These are phyloP conservation scores for Beauveria pseudobassiana DNA, from an alignment of 2,329 filamentous ascomycete genomes.

Conservation along the genomic window DNA sequence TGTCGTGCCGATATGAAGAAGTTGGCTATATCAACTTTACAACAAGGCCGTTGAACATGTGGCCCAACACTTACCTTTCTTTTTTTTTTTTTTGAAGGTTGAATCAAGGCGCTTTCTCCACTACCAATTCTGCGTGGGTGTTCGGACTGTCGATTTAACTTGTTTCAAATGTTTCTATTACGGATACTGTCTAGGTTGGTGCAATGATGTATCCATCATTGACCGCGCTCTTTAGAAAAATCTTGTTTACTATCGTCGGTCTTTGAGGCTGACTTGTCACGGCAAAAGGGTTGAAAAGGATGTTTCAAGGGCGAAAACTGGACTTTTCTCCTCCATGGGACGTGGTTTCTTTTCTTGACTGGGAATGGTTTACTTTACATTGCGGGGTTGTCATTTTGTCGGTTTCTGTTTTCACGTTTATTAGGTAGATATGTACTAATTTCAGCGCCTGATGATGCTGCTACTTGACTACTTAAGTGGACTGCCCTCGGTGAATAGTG, in stretches of 20 bases:
- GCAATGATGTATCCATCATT: not conserved
- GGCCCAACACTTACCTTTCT: not conserved
- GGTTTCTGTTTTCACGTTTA: not conserved
- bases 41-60: not conserved
- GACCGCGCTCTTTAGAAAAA: not conserved
- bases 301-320: not conserved
- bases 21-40: not conserved
- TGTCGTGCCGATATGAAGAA: conserved; percentile 20
- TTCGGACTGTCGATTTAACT: not conserved
- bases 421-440: conserved; percentile 10
- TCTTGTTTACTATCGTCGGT: not conserved
- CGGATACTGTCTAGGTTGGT: not conserved
- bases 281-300: not conserved
- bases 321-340: not conserved
- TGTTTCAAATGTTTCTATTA: not conserved
- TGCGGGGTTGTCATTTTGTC: not conserved
- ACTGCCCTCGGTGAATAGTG: not conserved
- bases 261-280: not conserved
- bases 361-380: not conserved
- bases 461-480: not conserved
- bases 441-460: not conserved
- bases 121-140: not conserved
- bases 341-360: not conserved
- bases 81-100: not conserved
- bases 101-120: not conserved